Evolutionary conservation across 106 monocot species (phyloP), one percentile per base, ranked within the genome.

Genomic region (Narthecium ossifragum): DNA sequence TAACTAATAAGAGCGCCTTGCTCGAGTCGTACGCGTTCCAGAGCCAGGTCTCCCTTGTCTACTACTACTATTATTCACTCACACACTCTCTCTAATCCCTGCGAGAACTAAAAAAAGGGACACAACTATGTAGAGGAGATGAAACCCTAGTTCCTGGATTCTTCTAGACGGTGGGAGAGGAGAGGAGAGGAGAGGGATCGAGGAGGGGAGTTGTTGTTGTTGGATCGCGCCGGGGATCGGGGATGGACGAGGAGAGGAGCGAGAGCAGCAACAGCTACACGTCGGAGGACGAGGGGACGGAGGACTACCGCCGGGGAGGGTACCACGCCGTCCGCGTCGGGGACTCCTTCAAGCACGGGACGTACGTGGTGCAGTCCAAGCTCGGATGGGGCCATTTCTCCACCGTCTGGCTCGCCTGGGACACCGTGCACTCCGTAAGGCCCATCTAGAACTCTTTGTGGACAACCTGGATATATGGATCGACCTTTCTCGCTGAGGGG

Each of bases 351-450:
- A 98, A 98, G 78, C 78, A 84, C 31, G 96, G 96, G 2, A 41
- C 81, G n/a, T 98, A 98, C 57, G 66, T 98, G 54, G 86, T 98
- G 24, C 96, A 98, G 68, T 66, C 90, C 28, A 98, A 98, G 84
- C 96, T 98, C 63, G 96, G 90, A 0, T 98, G 96, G 96, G 96
- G 96, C 2, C 96, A 90, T 63, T 98, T 98, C 71, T 98, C 96
- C 40, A 98, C 96, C 31, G 96, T 98, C 24, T 98, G 96, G 96
- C 96, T 98, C 60, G 96, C 90, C 23, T 98, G 96, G 96, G 96
- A 98, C 46, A 84, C 86, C 15, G 11, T 68, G 52, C 75, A 79
- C 81, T 86, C 79, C 40, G 96, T 98, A 81, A 52, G 60, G 26
- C 41, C 21, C 47, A 17, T 22, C 28, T 55, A 20, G 5, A 20